Conservation (phyloP, 331 rosid genomes). For the Stylosanthes scabra region DNA sequence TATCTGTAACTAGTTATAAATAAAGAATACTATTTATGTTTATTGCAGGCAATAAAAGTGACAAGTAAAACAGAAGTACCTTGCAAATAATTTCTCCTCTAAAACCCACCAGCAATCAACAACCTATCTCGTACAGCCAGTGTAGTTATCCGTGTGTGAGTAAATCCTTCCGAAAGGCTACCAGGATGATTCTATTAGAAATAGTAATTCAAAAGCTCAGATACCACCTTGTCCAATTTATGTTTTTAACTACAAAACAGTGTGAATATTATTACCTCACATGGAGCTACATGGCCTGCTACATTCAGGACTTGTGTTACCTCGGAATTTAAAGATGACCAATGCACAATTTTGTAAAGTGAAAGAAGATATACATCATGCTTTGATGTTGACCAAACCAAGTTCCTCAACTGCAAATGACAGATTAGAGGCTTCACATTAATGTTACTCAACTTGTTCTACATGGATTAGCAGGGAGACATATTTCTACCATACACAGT, state of each 20-base stretch:
- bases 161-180: conserved; percentile 87
- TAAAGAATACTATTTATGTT: too few species aligned
- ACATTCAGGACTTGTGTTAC: conserved; percentile 76
- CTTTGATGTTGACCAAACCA: conserved; percentile 92
- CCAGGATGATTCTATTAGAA: conserved; percentile 83
- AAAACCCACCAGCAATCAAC: conserved; percentile 90
- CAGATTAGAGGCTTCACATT: conserved; percentile 13
- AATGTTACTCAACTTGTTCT: too few species aligned
- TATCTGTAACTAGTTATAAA: too few species aligned
- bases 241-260: neutral
- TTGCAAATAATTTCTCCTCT: conserved; percentile 98
- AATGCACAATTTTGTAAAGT: conserved; percentile 72
- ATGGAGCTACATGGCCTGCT: conserved; percentile 84
- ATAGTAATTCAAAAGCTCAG: conserved; percentile 19
- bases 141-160: conserved; percentile 84
- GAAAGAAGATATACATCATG: conserved; percentile 89
- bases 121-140: conserved; percentile 80
- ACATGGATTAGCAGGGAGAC: too few species aligned
- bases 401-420: conserved; percentile 81
- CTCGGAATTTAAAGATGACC: conserved; percentile 74
- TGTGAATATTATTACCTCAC: conserved; percentile 42
- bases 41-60: too few species aligned
- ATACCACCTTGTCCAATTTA: neutral
- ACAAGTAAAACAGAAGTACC: conserved; percentile 43
- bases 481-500: too few species aligned